A percentile compares a stretch with the other conserved stretches of the same genome.
Evolutionary conservation across 1,284 basidiomycete species (phyloP).

Genomic region (Irpex sp.): DNA sequence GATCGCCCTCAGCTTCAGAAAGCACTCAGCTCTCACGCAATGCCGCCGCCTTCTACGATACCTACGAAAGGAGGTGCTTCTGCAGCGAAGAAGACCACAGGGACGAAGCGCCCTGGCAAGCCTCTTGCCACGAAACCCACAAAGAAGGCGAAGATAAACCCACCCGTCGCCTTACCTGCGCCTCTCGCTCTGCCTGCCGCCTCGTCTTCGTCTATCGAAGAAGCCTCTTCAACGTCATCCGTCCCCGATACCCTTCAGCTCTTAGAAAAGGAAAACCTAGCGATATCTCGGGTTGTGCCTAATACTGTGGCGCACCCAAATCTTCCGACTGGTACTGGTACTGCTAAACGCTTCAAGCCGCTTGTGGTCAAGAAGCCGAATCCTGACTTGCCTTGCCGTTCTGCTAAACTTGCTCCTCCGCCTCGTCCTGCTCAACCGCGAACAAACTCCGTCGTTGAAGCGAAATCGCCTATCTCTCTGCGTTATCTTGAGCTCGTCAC

Average conservation of each 20-base stretch:
- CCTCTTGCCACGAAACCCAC: background rate
- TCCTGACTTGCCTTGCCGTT: background rate
- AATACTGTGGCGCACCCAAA: background rate
- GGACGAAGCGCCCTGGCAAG: background rate
- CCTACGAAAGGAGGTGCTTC: background rate
- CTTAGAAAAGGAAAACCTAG: background rate
- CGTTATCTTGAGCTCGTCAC: conserved; percentile 32
- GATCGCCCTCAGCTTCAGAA: background rate
- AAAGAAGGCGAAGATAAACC: conserved; percentile 2
- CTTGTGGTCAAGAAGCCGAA: conserved; percentile 24
- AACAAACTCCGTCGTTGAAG: background rate
- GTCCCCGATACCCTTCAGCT: background rate
- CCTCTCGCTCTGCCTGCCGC: background rate
- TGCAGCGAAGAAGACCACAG: background rate
- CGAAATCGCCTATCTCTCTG: background rate
- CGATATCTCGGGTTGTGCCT: background rate
- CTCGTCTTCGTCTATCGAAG: background rate
- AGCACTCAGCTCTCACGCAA: background rate
- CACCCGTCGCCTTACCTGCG: background rate
- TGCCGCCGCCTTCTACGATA: background rate
- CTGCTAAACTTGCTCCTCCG: background rate
- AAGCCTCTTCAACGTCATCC: background rate
- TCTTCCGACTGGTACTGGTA: background rate
- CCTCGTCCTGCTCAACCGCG: background rate
- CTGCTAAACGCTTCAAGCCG: conserved; percentile 33